Evolutionary conservation across 768 basidiomycete species (phyloP).

Genomic region (Amanita pseudoporphyria): DNA sequence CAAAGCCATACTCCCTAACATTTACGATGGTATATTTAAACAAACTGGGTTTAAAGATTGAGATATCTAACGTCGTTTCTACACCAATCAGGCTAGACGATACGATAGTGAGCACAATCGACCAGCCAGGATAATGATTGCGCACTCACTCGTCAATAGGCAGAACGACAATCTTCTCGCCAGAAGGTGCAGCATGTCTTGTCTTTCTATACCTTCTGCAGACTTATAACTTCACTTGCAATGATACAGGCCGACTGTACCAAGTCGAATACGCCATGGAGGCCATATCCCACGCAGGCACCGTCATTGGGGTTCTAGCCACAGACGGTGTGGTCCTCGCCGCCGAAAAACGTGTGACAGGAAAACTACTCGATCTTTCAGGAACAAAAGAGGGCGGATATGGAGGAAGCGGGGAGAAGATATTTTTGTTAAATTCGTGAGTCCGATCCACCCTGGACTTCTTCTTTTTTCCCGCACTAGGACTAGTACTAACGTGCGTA

Average conservation of each 20-base stretch:
- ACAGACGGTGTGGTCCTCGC: slow-evolving; percentile 88
- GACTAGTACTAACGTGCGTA: too few relatives aligned
- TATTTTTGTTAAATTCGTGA: slow-evolving; percentile 88
- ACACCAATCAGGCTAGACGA: slow-evolving; percentile 62
- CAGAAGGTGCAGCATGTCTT: slow-evolving; percentile 59
- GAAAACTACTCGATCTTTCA: slow-evolving; percentile 90
- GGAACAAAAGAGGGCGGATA: slow-evolving; percentile 81
- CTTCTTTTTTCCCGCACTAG: too few relatives aligned
- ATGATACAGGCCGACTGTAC: slow-evolving; percentile 76
- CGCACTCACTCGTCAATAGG: slow-evolving; percentile 34
- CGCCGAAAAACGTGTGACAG: slow-evolving; percentile 97
- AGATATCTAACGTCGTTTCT: too few relatives aligned
- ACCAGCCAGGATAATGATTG: slow-evolving; percentile 12
- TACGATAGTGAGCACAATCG: slow-evolving; percentile 70
- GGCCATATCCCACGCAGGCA: slow-evolving; percentile 92
- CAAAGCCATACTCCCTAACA: not conserved
- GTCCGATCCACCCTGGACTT: slow-evolving; percentile 17
- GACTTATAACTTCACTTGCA: slow-evolving; percentile 5
- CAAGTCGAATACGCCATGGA: slow-evolving; percentile 99
- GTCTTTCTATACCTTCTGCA: slow-evolving; percentile 1
- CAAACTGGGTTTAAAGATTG: too few relatives aligned
- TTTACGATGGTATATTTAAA: not conserved
- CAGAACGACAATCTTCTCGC: slow-evolving; percentile 98
- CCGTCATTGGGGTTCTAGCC: slow-evolving; percentile 87
- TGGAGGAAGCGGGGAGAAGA: slow-evolving; percentile 97